Evolutionary conservation across 306 rosid species (phyloP).

Genomic region (Hippophae rhamnoides): DNA sequence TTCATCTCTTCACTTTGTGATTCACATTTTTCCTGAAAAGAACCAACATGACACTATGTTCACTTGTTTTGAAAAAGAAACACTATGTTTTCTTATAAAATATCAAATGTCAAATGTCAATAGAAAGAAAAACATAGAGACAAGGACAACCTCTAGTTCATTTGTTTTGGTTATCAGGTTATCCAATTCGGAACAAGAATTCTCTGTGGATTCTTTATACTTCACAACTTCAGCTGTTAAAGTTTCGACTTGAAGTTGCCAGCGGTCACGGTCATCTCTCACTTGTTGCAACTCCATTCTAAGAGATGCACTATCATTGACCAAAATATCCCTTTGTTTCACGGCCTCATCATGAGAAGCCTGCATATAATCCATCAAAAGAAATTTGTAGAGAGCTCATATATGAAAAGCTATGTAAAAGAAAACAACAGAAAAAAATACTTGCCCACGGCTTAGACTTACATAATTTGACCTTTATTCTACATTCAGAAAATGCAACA

Average conservation of each 20-base stretch:
- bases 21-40: slow-evolving; percentile 57
- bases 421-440: not conserved
- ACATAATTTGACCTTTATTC: not conserved
- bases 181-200: slow-evolving; percentile 46
- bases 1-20: slow-evolving; percentile 51
- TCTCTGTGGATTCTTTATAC: slow-evolving; percentile 55
- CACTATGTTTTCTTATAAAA: no score
- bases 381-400: slow-evolving; percentile 10
- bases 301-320: slow-evolving; percentile 54
- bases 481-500: not conserved
- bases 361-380: slow-evolving; percentile 31
- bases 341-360: slow-evolving; percentile 87
- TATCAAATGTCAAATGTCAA: slow-evolving; percentile 1
- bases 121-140: not conserved
- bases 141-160: slow-evolving; percentile 61
- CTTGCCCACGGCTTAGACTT: not conserved
- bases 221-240: slow-evolving; percentile 50
- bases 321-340: slow-evolving; percentile 75
- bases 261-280: slow-evolving; percentile 67
- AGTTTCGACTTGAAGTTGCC: slow-evolving; percentile 47
- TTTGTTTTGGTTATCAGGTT: slow-evolving; percentile 40
- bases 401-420: slow-evolving; percentile 4
- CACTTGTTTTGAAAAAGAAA: no score
- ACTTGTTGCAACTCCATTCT: slow-evolving; percentile 67
- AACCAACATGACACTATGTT: slow-evolving; percentile 1